Conservation (phyloP, 2,329 filamentous ascomycete species). For the Zelopaecilomyces penicillatus region DNA sequence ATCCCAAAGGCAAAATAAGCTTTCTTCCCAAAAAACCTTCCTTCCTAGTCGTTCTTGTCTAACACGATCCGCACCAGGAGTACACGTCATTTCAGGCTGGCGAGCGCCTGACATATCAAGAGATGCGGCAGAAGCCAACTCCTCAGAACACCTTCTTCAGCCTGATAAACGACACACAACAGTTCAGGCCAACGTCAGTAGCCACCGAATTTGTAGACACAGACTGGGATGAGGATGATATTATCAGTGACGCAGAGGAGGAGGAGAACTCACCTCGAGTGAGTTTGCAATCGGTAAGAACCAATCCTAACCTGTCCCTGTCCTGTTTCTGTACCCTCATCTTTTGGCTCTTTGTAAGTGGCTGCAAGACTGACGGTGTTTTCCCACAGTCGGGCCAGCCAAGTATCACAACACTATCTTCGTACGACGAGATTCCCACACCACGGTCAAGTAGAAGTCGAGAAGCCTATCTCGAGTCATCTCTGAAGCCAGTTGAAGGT, state of each 20-base stretch:
- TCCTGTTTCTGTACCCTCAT: not conserved
- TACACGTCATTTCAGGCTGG: conserved; percentile 27
- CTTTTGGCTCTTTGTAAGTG: not conserved
- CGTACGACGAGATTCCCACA: conserved; percentile 74
- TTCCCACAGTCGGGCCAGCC: conserved; percentile 53
- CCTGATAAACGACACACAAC: conserved; percentile 39
- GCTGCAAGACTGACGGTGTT: conserved; percentile 1
- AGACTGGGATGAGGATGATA: conserved; percentile 59
- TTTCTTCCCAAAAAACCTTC: not conserved
- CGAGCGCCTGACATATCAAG: conserved; percentile 32
- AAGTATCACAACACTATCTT: conserved; percentile 80
- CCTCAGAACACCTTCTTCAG: conserved; percentile 54
- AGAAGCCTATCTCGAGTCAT: conserved; percentile 51
- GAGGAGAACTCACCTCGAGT: conserved; percentile 59
- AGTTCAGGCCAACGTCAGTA: conserved; percentile 55
- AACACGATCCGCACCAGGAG: conserved; percentile 20
- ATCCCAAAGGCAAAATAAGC: too few relatives aligned
- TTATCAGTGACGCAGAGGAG: conserved; percentile 39
- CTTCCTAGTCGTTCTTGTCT: not conserved
- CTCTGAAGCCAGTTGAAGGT: conserved; percentile 63
- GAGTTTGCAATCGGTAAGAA: conserved; percentile 64
- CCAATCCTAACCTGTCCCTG: not conserved
- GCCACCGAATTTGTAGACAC: conserved; percentile 73
- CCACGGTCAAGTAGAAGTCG: conserved; percentile 59
- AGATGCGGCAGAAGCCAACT: conserved; percentile 44